Evolutionary conservation across 2,329 filamentous ascomycete species (phyloP).

Genomic region (Aureobasidium sp.): DNA sequence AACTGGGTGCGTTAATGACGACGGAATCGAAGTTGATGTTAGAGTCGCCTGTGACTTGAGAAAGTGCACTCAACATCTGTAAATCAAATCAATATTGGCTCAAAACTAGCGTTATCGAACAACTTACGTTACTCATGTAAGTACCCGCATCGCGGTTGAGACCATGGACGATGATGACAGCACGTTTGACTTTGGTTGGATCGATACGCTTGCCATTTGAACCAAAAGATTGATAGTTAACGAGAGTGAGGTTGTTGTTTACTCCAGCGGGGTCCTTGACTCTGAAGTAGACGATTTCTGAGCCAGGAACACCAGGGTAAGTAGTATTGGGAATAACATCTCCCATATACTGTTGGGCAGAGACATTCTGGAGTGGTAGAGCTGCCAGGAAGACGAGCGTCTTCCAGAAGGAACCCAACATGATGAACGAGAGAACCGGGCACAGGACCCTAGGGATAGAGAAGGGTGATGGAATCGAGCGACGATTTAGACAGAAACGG

Average conservation of each 20-base stretch:
- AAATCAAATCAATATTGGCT: background rate
- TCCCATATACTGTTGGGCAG: slow-evolving; percentile 25
- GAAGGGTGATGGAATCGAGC: background rate
- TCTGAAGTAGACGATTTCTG: slow-evolving; percentile 27
- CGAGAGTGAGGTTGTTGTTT: slow-evolving; percentile 22
- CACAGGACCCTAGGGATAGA: background rate
- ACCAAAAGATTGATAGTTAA: slow-evolving; percentile 27
- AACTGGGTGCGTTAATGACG: slow-evolving; percentile 27
- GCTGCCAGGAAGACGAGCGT: background rate
- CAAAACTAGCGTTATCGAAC: background rate
- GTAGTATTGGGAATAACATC: slow-evolving; percentile 22
- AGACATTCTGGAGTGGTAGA: slow-evolving; percentile 1
- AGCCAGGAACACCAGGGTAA: slow-evolving; percentile 24
- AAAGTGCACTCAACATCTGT: slow-evolving; percentile 25
- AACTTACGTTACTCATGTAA: slow-evolving; percentile 21
- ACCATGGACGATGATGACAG: slow-evolving; percentile 29
- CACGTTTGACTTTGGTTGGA: slow-evolving; percentile 21
- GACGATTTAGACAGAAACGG: slow-evolving; percentile 3
- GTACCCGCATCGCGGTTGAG: slow-evolving; percentile 26
- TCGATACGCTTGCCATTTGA: slow-evolving; percentile 21
- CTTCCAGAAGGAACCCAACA: slow-evolving; percentile 9
- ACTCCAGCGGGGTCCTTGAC: slow-evolving; percentile 23
- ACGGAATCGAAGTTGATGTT: slow-evolving; percentile 25
- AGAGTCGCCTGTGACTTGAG: slow-evolving; percentile 19
- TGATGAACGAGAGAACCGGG: slow-evolving; percentile 3